Evolutionary conservation across 2,329 filamentous ascomycete species (phyloP).

Genomic region (Colletotrichum sp.): DNA sequence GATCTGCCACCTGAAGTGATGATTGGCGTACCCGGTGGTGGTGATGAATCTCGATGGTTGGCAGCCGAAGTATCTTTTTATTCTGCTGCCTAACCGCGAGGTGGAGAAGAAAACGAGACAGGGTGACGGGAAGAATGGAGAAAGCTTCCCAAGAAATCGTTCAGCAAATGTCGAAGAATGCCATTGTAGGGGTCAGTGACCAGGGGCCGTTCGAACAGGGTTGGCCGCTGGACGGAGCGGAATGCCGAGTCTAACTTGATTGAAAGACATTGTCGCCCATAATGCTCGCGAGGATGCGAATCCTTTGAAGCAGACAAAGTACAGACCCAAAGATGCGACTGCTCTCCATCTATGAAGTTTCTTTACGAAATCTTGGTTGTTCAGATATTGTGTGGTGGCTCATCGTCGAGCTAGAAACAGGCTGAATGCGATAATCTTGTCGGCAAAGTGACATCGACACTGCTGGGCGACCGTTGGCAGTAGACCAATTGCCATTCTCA

Average conservation of each 20-base stretch:
- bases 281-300: neutral
- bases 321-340: neutral
- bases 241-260: conserved; percentile 22
- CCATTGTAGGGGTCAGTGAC: neutral
- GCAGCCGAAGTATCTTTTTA: neutral
- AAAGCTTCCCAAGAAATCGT: conserved; percentile 1
- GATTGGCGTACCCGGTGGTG: neutral
- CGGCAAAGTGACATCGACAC: neutral
- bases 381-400: neutral
- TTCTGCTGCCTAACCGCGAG: conserved; percentile 14
- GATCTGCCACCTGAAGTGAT: neutral
- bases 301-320: neutral
- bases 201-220: neutral
- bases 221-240: conserved; percentile 18
- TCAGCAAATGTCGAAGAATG: conserved; percentile 6
- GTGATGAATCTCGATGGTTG: neutral
- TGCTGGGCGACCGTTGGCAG: neutral
- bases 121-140: conserved; percentile 6
- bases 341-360: neutral
- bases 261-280: neutral
- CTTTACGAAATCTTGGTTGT: neutral
- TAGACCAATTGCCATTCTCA: neutral
- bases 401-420: neutral
- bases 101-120: conserved; percentile 1
- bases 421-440: conserved; percentile 5